Percentiles rank a stretch among this genome's conserved stretches.
These are phyloP conservation scores for Herpetospermum pedunculosum DNA, from an alignment of 306 rosid genomes.

Conservation along the genomic window DNA sequence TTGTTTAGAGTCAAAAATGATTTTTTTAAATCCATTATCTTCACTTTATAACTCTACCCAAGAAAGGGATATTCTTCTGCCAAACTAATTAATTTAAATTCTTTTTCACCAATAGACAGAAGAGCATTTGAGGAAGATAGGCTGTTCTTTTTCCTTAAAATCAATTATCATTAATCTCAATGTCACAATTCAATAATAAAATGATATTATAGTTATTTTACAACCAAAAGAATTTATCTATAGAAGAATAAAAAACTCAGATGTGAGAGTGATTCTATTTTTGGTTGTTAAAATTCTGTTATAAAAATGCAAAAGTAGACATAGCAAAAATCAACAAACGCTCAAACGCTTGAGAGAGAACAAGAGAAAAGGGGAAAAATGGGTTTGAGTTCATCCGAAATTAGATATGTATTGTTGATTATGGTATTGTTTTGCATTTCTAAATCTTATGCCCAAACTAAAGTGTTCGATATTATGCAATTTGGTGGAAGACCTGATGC, in stretches of 20 bases:
- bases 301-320: background rate
- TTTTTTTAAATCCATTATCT: no score
- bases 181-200: background rate
- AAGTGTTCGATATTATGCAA: conserved; percentile 4
- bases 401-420: background rate
- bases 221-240: background rate
- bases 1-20: no score
- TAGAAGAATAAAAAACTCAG: background rate
- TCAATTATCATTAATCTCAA: background rate
- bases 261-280: background rate
- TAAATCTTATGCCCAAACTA: background rate
- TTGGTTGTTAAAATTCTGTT: background rate
- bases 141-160: background rate
- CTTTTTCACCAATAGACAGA: no score
- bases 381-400: background rate
- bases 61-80: no score
- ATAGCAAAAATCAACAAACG: background rate
- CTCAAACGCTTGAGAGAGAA: background rate
- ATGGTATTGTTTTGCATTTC: background rate
- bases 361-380: background rate
- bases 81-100: background rate
- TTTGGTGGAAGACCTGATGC: conserved; percentile 17
- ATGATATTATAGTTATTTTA: background rate
- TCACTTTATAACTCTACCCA: no score
- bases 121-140: background rate